Evolutionary conservation across 768 basidiomycete species (phyloP).

Genomic region (Holtermannia corniformis): DNA sequence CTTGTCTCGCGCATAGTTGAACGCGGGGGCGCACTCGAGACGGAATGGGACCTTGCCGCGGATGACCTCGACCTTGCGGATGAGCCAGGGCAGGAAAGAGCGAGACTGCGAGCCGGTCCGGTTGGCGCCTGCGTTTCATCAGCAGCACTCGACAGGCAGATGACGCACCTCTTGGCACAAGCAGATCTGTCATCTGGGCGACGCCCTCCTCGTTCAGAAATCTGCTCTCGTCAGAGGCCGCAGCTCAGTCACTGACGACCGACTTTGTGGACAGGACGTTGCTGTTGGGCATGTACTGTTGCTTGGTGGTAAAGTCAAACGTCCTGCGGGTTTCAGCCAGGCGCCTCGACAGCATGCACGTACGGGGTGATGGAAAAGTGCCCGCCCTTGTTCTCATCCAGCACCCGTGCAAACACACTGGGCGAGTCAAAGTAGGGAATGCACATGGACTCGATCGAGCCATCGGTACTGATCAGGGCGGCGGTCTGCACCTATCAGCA

Average conservation of each 20-base stretch:
- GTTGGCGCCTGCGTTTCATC: constrained; percentile 17
- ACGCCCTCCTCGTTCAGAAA: constrained; percentile 85
- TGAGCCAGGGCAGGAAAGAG: constrained; percentile 34
- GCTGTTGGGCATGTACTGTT: constrained; percentile 34
- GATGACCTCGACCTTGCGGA: constrained; percentile 52
- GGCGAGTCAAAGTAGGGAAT: constrained; percentile 90
- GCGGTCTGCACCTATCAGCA: constrained; percentile 23
- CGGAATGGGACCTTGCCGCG: constrained; percentile 69
- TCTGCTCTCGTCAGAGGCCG: not conserved
- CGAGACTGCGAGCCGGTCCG: constrained; percentile 13
- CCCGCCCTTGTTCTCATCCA: constrained; percentile 54
- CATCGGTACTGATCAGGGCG: constrained; percentile 44
- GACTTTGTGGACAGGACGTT: constrained; percentile 74
- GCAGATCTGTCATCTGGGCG: constrained; percentile 63
- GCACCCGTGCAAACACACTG: constrained; percentile 61
- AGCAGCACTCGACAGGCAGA: not conserved
- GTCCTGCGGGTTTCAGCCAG: constrained; percentile 12
- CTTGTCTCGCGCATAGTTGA: constrained; percentile 76
- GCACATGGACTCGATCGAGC: constrained; percentile 69
- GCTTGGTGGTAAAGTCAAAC: constrained; percentile 33
- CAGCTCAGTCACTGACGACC: not conserved
- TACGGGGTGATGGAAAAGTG: constrained; percentile 66
- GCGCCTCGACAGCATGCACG: constrained; percentile 52
- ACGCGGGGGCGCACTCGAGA: constrained; percentile 89
- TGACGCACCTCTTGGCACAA: constrained; percentile 28